Evolutionary conservation across 345 rosid genomes (phyloP).

Genomic region (Gossypium anomalum): DNA sequence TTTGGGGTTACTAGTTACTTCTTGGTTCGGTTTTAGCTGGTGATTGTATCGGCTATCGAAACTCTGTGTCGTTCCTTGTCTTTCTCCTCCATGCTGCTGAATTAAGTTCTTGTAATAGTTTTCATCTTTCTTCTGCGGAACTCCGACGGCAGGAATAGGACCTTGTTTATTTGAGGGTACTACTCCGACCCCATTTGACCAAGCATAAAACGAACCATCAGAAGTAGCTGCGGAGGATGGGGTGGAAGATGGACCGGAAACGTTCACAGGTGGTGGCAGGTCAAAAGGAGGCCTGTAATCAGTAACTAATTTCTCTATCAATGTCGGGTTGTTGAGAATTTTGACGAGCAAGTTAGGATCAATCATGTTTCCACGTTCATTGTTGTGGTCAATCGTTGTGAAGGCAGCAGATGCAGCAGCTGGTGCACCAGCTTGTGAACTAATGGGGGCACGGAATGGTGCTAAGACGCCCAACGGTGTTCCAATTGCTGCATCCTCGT

Average conservation of each 20-base stretch:
- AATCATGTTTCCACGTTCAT: slow-evolving; percentile 58
- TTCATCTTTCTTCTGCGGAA: slow-evolving; percentile 53
- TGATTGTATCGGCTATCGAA: slow-evolving; percentile 35
- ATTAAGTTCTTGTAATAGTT: slow-evolving; percentile 88
- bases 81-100: slow-evolving; percentile 95
- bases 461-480: too few species aligned
- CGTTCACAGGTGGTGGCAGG: slow-evolving; percentile 21
- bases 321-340: slow-evolving; percentile 70
- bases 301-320: slow-evolving; percentile 65
- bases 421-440: slow-evolving; percentile 38
- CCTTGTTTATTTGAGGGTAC: slow-evolving; percentile 24
- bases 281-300: slow-evolving; percentile 30
- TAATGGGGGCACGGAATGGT: slow-evolving; percentile 15
- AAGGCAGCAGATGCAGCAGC: slow-evolving; percentile 63
- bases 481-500: slow-evolving; percentile 58
- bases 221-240: slow-evolving; percentile 35
- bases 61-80: slow-evolving; percentile 59
- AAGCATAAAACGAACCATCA: slow-evolving; percentile 45
- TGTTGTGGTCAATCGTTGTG: slow-evolving; percentile 58
- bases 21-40: slow-evolving; percentile 46
- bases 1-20: slow-evolving; percentile 48
- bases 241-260: slow-evolving; percentile 31
- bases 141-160: slow-evolving; percentile 37
- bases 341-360: slow-evolving; percentile 76
- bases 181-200: slow-evolving; percentile 36